These are phyloP conservation scores for Penicillium polonicum DNA, from an alignment of 2,329 filamentous ascomycete genomes.

Conservation along the genomic window DNA sequence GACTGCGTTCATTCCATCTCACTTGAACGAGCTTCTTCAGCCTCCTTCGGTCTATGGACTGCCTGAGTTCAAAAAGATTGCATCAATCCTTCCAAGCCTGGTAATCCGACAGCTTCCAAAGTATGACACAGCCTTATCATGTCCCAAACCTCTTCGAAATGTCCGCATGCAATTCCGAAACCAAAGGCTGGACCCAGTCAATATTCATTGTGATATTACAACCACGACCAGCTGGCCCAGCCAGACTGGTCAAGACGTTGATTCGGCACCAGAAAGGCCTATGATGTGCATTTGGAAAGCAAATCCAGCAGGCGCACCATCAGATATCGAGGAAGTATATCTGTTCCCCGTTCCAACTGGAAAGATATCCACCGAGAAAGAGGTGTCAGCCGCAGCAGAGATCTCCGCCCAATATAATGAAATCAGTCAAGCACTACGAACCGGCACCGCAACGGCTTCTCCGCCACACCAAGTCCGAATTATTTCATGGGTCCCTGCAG, in stretches of 20 bases:
- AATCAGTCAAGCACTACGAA: constrained; percentile 22
- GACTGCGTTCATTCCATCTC: constrained; percentile 31
- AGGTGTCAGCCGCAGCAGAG: constrained; percentile 16
- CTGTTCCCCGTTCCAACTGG: background rate
- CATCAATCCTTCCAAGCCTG: constrained; percentile 20
- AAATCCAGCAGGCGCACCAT: too few species aligned
- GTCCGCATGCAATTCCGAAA: constrained; percentile 34
- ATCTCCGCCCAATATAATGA: constrained; percentile 21
- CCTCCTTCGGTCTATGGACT: background rate
- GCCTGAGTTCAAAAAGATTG: background rate
- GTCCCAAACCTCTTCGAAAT: constrained; percentile 16
- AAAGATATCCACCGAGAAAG: too few species aligned
- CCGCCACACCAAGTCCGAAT: constrained; percentile 7
- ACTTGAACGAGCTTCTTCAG: constrained; percentile 29
- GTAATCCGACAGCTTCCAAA: constrained; percentile 14
- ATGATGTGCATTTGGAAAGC: constrained; percentile 22
- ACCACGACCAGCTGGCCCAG: constrained; percentile 14
- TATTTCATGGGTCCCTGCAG: constrained; percentile 14
- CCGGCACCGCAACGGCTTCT: background rate
- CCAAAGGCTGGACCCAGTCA: constrained; percentile 37
- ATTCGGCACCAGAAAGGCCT: background rate
- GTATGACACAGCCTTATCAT: too few species aligned
- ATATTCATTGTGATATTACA: constrained; percentile 28
- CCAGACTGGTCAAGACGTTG: background rate
- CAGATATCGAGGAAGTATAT: background rate